Conservation (phyloP, 2,329 filamentous ascomycete genomes). For the Cercospora beticola region DNA sequence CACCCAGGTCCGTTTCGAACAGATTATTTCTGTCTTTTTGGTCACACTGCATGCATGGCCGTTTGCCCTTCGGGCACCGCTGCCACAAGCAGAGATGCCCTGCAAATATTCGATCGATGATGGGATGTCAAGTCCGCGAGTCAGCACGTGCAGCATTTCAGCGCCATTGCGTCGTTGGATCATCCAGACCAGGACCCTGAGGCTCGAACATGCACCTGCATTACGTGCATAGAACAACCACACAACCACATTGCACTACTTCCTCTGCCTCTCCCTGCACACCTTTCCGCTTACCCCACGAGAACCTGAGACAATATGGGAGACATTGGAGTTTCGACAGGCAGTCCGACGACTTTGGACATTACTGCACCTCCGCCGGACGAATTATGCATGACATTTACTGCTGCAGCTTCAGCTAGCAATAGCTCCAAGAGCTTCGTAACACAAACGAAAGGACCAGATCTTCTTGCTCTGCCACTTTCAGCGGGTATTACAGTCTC, state of each 20-base stretch:
- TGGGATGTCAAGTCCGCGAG: slow-evolving; percentile 9
- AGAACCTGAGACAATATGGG: slow-evolving; percentile 1
- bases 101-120: slow-evolving; percentile 15
- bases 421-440: slow-evolving; percentile 14
- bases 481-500: slow-evolving; percentile 14
- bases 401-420: slow-evolving; percentile 13
- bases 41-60: background rate
- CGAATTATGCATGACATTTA: slow-evolving; percentile 17
- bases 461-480: slow-evolving; percentile 11
- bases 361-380: slow-evolving; percentile 12
- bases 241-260: slow-evolving; percentile 12
- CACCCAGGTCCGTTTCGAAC: background rate
- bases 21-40: background rate
- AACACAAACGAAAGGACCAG: slow-evolving; percentile 9
- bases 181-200: slow-evolving; percentile 6
- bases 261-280: background rate
- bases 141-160: slow-evolving; percentile 12
- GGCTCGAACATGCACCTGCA: slow-evolving; percentile 2
- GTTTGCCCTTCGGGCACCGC: background rate
- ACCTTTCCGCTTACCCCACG: background rate
- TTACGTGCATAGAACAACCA: slow-evolving; percentile 18
- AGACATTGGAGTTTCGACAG: slow-evolving; percentile 4
- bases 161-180: slow-evolving; percentile 14
- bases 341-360: slow-evolving; percentile 16
- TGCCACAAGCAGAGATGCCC: background rate